Evolutionary conservation across 2,329 filamentous ascomycete species (phyloP), one percentile per base, ranked within the genome.

Genomic region (Trichophaea hybrida): DNA sequence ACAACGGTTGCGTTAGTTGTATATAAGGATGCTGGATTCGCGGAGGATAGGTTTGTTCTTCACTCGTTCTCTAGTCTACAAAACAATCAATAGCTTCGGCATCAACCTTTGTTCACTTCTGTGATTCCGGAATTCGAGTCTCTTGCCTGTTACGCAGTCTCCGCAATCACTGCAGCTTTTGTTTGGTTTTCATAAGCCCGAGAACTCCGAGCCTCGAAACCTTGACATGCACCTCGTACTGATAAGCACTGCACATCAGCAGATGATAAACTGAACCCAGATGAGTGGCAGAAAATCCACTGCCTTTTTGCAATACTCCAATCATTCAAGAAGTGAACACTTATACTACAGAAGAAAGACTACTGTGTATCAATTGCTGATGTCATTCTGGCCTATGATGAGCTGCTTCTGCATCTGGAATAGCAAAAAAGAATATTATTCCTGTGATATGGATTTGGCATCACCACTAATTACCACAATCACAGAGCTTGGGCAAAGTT

Each of bases 261-360:
- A 15, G 7, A 17, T 2, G 54, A 60, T 46, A 5, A 49, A 13
- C 8, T 64, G 3, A 49, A 31, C 3, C 10, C 8, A 1, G n/a
- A 59, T 33, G 54, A 62, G n/a, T 61, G 56, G 56, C 10, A 44
- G 31, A 2, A 40, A 31, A 13, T 61, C 1, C 6, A 49, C 35
- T 37, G 35, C 43, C 51, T 61, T 12, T 43, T 49, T 13, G 8
- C 49, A 8, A 49, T 61, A 49, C 40, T 63, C 1, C 32, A 46
- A 17, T 52, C 49, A 34, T 59, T 63, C 31, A 15, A 40, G 15
- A 12, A 57, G 10, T 51, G 55, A 4, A 64, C 61, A 38, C 15
- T 59, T 2, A 1, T n/a, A 3, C 46, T 64, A 8, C 44, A 63
- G 35, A 49, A 53, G 32, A n/a, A 56, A 12, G 6, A 48, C 32